Evolutionary conservation across 2,329 filamentous ascomycete genomes (phyloP).

Genomic region (Claviceps monticola): DNA sequence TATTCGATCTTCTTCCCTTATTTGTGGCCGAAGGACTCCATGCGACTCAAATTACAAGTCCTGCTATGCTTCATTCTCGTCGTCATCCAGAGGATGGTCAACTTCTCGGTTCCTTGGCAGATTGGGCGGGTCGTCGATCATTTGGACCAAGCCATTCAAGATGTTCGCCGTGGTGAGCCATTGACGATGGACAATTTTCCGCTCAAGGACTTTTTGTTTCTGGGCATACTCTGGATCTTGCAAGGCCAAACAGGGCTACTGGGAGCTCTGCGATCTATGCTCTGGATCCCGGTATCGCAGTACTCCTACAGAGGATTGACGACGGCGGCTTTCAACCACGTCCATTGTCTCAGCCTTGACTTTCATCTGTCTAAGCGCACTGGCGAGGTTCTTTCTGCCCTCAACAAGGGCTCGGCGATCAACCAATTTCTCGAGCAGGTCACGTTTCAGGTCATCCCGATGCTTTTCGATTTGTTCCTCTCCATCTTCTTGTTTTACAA

Average conservation of each 20-base stretch:
- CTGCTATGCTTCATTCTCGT: conserved; percentile 72
- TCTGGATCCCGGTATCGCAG: conserved; percentile 96
- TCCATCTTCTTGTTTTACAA: conserved; percentile 68
- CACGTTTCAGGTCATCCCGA: conserved; percentile 89
- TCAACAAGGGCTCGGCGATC: conserved; percentile 93
- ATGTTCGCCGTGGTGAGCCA: conserved; percentile 27
- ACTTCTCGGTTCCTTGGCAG: conserved; percentile 73
- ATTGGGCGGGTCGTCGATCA: conserved; percentile 67
- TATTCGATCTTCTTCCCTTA: conserved; percentile 95
- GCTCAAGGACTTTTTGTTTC: conserved; percentile 19
- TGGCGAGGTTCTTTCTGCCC: conserved; percentile 84
- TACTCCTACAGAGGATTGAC: conserved; percentile 93
- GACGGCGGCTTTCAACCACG: conserved; percentile 92
- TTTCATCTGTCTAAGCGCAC: conserved; percentile 96
- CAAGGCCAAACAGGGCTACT: conserved; percentile 83
- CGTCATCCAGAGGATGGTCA: conserved; percentile 67
- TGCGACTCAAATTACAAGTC: conserved; percentile 61
- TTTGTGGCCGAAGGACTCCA: conserved; percentile 78
- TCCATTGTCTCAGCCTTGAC: conserved; percentile 86
- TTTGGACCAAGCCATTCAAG: conserved; percentile 40
- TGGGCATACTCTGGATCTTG: conserved; percentile 63
- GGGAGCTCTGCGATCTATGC: conserved; percentile 63
- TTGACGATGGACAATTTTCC: conserved; percentile 22
- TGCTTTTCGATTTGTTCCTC: conserved; percentile 79
- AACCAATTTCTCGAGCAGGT: conserved; percentile 94